Evolutionary conservation across 768 basidiomycete genomes (phyloP), one percentile per base, ranked within the genome.

Genomic region (Strobilomyces dryophilus): DNA sequence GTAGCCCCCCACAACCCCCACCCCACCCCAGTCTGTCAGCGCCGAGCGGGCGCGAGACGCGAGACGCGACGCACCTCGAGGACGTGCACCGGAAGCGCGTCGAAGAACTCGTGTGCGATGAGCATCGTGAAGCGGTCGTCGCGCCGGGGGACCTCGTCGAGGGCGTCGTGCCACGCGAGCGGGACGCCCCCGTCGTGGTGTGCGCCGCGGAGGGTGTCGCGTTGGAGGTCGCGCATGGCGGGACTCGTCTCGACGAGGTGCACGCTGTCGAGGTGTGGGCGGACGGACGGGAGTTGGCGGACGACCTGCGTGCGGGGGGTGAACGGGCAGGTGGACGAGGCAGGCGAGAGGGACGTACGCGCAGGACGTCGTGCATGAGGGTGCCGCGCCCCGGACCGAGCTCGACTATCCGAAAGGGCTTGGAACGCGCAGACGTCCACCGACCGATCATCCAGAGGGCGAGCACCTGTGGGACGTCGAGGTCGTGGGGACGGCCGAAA

Each of bases 101-200:
- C 97, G 57, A 99, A 98, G 72, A 98, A 95, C 65, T 98, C 97
- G 69, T 99, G 95, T 0, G 97, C 97, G 15, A 98, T 73, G 21
- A 97, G 68, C 75, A 97, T 83, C 0, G 93, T 94, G 68, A 85
- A 98, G 46, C 69, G 66, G 10, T 74, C 71, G 17, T 75, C 61
- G 54, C 74, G 73, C 3, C 64, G 70, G 0, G 78, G 70, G 1
- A 99, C 71, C 17, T 92, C 83, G 36, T 87, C 81, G 17, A 97
- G 71, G 0, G 81, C 76, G 50, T 87, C 79, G 59, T 88, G 80
- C 93, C 94, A 98, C 2, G 77, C 62, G 37, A 92, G 51, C 3
- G 71, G 47, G 55, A 77, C 72, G 12, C 72, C 70, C 8, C 61
- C 58, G 29, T 51, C 65, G 11, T 67, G 53, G 6, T 66, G 55